phyloP scores from a whole-genome alignment of 2,329 filamentous ascomycete species.

The Fusarium cicatricum region DNA sequence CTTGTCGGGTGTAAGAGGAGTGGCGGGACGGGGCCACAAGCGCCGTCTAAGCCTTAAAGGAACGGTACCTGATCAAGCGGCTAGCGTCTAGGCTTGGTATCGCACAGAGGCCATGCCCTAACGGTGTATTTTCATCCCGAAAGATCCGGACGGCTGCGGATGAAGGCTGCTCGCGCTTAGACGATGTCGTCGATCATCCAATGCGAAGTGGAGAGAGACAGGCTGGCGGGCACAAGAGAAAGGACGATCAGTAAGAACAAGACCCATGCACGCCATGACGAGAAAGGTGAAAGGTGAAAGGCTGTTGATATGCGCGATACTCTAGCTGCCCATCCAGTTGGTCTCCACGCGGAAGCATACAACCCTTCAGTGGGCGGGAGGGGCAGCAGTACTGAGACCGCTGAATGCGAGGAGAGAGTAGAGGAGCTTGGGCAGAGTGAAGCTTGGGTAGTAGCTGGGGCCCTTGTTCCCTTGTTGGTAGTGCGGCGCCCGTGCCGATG shows the following conservation, averaged over 20 bases:
- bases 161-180: constrained; percentile 13
- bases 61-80: constrained; percentile 38
- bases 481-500: background rate
- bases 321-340: no score
- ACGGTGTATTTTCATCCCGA: constrained; percentile 13
- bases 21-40: constrained; percentile 42
- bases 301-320: background rate
- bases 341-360: background rate
- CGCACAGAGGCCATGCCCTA: constrained; percentile 2
- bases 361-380: background rate
- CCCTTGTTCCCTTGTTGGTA: background rate
- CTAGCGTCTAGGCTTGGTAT: constrained; percentile 30
- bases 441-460: constrained; percentile 2
- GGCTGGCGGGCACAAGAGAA: background rate
- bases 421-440: constrained; percentile 6
- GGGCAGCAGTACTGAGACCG: background rate
- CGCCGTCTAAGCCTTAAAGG: constrained; percentile 41
- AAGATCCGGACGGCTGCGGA: constrained; percentile 21
- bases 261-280: constrained; percentile 3
- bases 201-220: constrained; percentile 3
- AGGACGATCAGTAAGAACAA: constrained; percentile 15
- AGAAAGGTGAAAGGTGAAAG: no score
- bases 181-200: constrained; percentile 10
- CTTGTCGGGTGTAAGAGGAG: constrained; percentile 23
- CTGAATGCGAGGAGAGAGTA: background rate